Conservation (phyloP, 345 rosid species). For the Conringia planisiliqua region DNA sequence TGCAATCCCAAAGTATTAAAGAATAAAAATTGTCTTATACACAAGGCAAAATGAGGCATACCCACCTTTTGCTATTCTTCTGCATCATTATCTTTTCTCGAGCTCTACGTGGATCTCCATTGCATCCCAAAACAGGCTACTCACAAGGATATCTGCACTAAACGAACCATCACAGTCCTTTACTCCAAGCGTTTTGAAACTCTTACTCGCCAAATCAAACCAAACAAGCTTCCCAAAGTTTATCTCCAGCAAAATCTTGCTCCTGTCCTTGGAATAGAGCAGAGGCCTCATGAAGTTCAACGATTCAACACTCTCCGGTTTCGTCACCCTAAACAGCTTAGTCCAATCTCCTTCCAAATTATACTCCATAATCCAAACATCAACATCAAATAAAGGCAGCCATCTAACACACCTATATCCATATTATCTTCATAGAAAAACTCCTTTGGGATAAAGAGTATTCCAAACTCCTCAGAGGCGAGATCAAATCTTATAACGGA, state of each 20-base stretch:
- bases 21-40: too few relatives aligned
- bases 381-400: constrained; percentile 38
- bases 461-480: constrained; percentile 26
- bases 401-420: constrained; percentile 42
- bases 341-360: constrained; percentile 40
- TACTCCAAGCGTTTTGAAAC: constrained; percentile 11
- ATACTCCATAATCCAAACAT: constrained; percentile 55
- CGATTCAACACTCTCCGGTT: constrained; percentile 1
- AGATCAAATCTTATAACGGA: constrained; percentile 42
- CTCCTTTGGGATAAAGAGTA: constrained; percentile 31
- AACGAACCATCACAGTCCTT: constrained; percentile 12
- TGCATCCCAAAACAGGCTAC: constrained; percentile 39
- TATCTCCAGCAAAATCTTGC: constrained; percentile 40
- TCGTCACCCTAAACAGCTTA: constrained; percentile 29
- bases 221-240: constrained; percentile 38
- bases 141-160: constrained; percentile 26
- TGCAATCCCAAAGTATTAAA: too few relatives aligned
- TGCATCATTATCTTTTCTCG: not conserved
- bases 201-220: constrained; percentile 42
- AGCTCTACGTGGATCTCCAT: constrained; percentile 8
- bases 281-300: constrained; percentile 38
- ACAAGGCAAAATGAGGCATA: too few relatives aligned
- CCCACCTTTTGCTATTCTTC: constrained; percentile 29
- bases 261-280: constrained; percentile 33
- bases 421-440: not conserved